Base-by-base conservation (phyloP, 2,329 filamentous ascomycete genomes). In the Botrytis aclada region DNA sequence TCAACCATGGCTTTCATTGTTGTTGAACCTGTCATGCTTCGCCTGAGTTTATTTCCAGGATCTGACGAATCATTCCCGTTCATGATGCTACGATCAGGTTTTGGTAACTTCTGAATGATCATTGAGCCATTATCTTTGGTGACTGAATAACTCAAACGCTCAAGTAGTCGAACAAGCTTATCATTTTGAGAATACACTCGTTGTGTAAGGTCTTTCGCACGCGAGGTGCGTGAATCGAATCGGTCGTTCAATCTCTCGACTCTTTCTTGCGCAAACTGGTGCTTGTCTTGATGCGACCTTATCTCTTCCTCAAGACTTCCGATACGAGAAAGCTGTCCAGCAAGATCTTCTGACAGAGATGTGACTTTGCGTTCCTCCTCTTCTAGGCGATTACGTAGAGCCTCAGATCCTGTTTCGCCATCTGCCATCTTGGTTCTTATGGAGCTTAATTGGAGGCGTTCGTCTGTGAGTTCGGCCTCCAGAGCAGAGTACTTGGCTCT, bases 91-190 rank as follows among this genome's bases (percentile, higher is more conserved):
- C 89, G 86, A 76, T 91, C 89, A 4, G 88, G 84, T 29, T 88
- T 87, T 7, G 89, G 88, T 45, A 91, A 82, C 77, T 94, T 92
- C 79, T 94, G 92, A 66, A 98, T 90, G 1, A 88, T 83, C 88
- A 97, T 93, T 22, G 86, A 86, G 34, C 89, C 88, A 58, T 92
- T 90, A 75, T 94, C 90, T 47, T 93, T 90, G 3, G 89, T 89
- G 25, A 98, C 88, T 0, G 92, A 90, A 80, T 96, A 97, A 20
- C 95, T 95, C 7, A 98, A 86, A 43, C 94, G 89, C 80, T 98
- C 95, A 0, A 99, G 86, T 65, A 99, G 88, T 69, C 92, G 90
- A 74, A 89, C 88, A n/a, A 98, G 85, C 37, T 93, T 91, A 77
- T 97, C 93, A 75, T 96, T 95, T 75, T 97, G 93, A 1, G 89